Percentiles rank a stretch among this genome's conserved stretches.
Evolutionary conservation across 768 basidiomycete species (phyloP).

Genomic region (Lentinula sp.): DNA sequence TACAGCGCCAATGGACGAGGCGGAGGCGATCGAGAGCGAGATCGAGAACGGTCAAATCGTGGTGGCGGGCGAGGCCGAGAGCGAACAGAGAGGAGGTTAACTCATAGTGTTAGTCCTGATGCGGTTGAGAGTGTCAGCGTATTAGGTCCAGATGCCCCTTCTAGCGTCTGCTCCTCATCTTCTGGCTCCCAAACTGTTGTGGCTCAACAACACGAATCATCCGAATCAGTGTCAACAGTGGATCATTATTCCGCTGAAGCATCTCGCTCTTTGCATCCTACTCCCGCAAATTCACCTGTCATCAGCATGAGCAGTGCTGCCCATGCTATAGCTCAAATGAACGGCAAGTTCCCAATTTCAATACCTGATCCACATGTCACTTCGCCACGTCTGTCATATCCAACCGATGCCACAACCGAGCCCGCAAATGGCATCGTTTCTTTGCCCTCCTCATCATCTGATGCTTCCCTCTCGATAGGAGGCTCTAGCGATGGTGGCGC

Average conservation of each 20-base stretch:
- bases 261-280: conserved; percentile 35
- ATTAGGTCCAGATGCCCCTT: conserved; percentile 15
- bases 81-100: conserved; percentile 30
- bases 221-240: neutral
- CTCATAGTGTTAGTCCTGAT: conserved; percentile 31
- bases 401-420: neutral
- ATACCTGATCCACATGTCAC: conserved; percentile 1
- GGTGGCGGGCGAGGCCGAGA: conserved; percentile 36
- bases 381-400: neutral
- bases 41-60: conserved; percentile 20
- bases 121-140: conserved; percentile 20
- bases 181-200: neutral
- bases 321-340: conserved; percentile 10
- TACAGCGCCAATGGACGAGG: conserved; percentile 16
- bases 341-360: neutral
- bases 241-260: neutral
- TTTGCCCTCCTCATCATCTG: neutral
- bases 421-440: neutral
- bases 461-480: neutral
- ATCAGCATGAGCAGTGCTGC: conserved; percentile 22
- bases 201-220: neutral
- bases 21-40: conserved; percentile 19
- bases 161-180: conserved; percentile 17
- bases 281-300: conserved; percentile 60
- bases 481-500: conserved; percentile 8